Percentiles rank a stretch among this genome's conserved stretches.
Evolutionary conservation across 202 grass and related monocot species (phyloP).

Genomic region (Setaria italica): DNA sequence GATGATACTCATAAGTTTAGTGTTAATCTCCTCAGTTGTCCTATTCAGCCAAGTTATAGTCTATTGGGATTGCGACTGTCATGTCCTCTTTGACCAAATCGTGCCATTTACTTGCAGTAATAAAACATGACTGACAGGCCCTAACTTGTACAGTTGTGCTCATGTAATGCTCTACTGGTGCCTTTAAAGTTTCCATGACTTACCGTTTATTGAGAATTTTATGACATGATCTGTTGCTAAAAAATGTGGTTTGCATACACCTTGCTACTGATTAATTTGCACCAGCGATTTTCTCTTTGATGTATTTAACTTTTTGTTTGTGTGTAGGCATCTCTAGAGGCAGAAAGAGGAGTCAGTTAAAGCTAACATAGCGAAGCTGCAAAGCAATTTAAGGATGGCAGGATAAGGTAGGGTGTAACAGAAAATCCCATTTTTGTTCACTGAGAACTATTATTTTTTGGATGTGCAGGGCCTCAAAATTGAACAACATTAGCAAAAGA

Average conservation of each 20-base stretch:
- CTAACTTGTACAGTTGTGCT: background rate
- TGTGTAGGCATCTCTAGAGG: constrained; percentile 76
- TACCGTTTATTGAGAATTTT: background rate
- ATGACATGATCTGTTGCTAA: background rate
- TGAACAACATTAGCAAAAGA: constrained; percentile 86
- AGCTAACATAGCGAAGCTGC: constrained; percentile 80
- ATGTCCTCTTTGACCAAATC: constrained; percentile 13
- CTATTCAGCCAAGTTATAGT: constrained; percentile 13
- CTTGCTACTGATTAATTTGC: background rate
- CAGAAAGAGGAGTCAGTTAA: constrained; percentile 72
- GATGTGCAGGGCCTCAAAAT: constrained; percentile 73
- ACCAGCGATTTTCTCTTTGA: constrained; percentile 1
- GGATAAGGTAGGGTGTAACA: constrained; percentile 26
- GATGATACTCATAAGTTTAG: constrained; percentile 23
- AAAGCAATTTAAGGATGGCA: constrained; percentile 95
- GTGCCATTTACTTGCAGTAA: constrained; percentile 15
- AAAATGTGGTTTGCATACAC: constrained; percentile 2
- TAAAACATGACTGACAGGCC: background rate
- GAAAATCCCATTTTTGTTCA: constrained; percentile 33
- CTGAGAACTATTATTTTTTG: constrained; percentile 50
- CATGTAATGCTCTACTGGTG: background rate
- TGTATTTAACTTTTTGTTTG: constrained; percentile 22
- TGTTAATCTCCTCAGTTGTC: constrained; percentile 9
- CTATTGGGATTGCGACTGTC: background rate
- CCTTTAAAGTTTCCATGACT: background rate